phyloP scores from a whole-genome alignment of 441 rosid species.

The Adansonia rubrostipa region DNA sequence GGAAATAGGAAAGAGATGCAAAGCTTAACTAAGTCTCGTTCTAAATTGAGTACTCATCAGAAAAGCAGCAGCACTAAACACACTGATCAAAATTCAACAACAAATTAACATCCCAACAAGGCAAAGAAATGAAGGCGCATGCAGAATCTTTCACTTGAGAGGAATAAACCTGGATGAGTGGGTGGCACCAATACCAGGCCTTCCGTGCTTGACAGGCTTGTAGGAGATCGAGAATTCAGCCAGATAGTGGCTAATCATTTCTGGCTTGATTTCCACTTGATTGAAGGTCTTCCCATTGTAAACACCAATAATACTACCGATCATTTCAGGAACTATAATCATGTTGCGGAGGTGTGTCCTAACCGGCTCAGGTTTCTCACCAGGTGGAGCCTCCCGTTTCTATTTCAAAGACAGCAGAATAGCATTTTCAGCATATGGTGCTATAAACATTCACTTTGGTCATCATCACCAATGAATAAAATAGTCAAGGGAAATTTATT shows the following conservation, averaged over 20 bases:
- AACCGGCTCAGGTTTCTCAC: constrained; percentile 63
- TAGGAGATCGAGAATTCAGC: constrained; percentile 62
- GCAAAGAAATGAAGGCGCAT: background rate
- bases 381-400: constrained; percentile 55
- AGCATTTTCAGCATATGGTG: background rate
- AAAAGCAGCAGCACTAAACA: background rate
- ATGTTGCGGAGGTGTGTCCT: constrained; percentile 58
- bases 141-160: constrained; percentile 47
- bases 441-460: background rate
- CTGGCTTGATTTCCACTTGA: constrained; percentile 62
- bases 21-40: background rate
- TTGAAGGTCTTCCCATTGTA: constrained; percentile 65
- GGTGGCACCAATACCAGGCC: constrained; percentile 69
- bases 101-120: background rate
- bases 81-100: constrained; percentile 9
- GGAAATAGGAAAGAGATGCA: constrained; percentile 14
- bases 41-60: background rate
- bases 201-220: constrained; percentile 69
- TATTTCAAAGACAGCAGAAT: constrained; percentile 24
- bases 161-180: constrained; percentile 69
- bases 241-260: constrained; percentile 61
- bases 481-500: background rate
- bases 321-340: constrained; percentile 62
- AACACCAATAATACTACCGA: constrained; percentile 56
- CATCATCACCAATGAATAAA: background rate